Conservation (phyloP, 257 asterid species). For the Gentiana dahurica region DNA sequence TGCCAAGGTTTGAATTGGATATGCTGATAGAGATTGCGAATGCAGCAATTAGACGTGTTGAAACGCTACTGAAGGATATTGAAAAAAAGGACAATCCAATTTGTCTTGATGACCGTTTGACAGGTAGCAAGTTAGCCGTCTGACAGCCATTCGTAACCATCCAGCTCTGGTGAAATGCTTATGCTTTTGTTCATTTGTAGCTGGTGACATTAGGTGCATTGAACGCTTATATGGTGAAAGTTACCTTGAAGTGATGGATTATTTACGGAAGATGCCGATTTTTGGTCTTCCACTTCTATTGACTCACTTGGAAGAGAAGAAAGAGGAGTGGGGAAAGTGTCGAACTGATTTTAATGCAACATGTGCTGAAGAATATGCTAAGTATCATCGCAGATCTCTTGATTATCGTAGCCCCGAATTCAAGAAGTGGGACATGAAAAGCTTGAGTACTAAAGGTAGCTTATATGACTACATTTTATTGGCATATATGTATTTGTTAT, state of each 20-base stretch:
- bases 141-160: background rate
- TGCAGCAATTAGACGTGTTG: slow-evolving; percentile 66
- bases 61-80: slow-evolving; percentile 57
- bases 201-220: slow-evolving; percentile 79
- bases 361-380: slow-evolving; percentile 87
- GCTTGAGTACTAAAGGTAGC: slow-evolving; percentile 79
- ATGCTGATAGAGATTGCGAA: slow-evolving; percentile 87
- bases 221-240: slow-evolving; percentile 98
- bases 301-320: slow-evolving; percentile 86
- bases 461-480: too few relatives aligned
- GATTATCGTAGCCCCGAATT: slow-evolving; percentile 93
- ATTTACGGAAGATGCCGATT: slow-evolving; percentile 64
- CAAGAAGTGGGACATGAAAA: slow-evolving; percentile 93
- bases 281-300: slow-evolving; percentile 80
- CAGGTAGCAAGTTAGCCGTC: slow-evolving; percentile 39
- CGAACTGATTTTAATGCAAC: slow-evolving; percentile 87
- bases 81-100: slow-evolving; percentile 42
- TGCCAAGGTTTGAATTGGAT: slow-evolving; percentile 92
- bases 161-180: slow-evolving; percentile 9
- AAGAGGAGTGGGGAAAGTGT: slow-evolving; percentile 92
- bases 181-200: slow-evolving; percentile 26
- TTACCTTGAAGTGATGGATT: slow-evolving; percentile 95
- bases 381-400: slow-evolving; percentile 89
- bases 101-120: slow-evolving; percentile 63
- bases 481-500: too few relatives aligned